Evolutionary conservation across 768 basidiomycete species (phyloP).

Genomic region (Hirschioporus abietinus): DNA sequence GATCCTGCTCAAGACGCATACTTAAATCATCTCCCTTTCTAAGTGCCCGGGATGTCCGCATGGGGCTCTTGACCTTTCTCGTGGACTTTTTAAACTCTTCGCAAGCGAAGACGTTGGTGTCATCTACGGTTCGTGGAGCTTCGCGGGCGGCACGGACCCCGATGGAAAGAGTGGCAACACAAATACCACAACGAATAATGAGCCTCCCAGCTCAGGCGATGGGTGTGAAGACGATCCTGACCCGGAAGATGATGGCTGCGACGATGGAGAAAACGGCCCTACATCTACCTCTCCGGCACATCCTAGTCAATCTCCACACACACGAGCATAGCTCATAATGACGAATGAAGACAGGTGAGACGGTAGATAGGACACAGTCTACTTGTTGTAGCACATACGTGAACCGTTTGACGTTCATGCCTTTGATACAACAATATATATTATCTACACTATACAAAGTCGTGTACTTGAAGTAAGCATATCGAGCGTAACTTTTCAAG

Average conservation of each 20-base stretch:
- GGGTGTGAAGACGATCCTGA: background rate
- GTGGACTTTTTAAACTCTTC: slow-evolving; percentile 52
- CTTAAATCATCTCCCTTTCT: slow-evolving; percentile 6
- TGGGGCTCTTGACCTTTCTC: slow-evolving; percentile 54
- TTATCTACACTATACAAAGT: too few species aligned
- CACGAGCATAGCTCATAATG: background rate
- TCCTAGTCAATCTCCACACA: background rate
- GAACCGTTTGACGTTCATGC: too few species aligned
- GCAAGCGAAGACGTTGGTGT: slow-evolving; percentile 37
- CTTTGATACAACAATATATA: too few species aligned
- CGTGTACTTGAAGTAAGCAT: too few species aligned
- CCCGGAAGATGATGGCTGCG: background rate
- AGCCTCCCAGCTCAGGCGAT: background rate
- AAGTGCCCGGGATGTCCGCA: slow-evolving; percentile 63
- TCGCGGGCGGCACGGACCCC: slow-evolving; percentile 18
- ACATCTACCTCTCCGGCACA: background rate
- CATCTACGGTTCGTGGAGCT: slow-evolving; percentile 47
- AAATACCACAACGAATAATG: background rate
- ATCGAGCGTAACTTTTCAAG: too few species aligned
- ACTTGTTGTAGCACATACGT: too few species aligned
- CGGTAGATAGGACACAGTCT: too few species aligned
- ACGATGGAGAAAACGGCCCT: background rate
- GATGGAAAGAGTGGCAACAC: slow-evolving; percentile 15
- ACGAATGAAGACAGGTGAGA: background rate
- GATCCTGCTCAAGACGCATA: slow-evolving; percentile 1